These are phyloP conservation scores for Dillenia turbinata DNA, from an alignment of 164 flowering plant species.

Conservation along the genomic window DNA sequence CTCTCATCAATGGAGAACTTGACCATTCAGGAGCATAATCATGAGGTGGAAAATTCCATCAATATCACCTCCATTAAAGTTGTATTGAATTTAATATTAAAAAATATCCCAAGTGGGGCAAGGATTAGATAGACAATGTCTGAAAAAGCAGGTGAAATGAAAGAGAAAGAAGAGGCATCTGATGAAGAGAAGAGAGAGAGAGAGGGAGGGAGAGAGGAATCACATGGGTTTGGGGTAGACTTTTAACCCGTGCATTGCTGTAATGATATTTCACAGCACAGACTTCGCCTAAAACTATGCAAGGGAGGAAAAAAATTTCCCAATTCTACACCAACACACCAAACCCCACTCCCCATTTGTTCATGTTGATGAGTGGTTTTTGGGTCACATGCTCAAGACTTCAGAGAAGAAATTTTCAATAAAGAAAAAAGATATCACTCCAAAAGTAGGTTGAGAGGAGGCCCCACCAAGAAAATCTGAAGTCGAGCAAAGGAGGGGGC, in stretches of 20 bases:
- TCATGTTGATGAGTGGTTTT: background rate
- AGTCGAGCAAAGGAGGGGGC: too few species aligned
- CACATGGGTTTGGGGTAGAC: constrained; percentile 21
- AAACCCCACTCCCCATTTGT: constrained; percentile 12
- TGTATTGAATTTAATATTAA: background rate
- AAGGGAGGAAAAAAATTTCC: background rate
- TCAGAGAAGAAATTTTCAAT: background rate
- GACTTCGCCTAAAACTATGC: constrained; percentile 26
- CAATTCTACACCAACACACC: too few species aligned
- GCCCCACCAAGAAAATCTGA: background rate
- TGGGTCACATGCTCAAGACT: constrained; percentile 10
- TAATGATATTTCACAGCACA: constrained; percentile 23
- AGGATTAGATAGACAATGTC: constrained; percentile 9
- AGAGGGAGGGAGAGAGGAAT: constrained; percentile 3
- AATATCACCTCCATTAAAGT: background rate
- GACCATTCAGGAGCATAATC: constrained; percentile 23
- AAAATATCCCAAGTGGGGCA: constrained; percentile 3
- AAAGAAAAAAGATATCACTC: constrained; percentile 1
- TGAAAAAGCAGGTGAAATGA: constrained; percentile 6
- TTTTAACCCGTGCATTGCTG: constrained; percentile 24
- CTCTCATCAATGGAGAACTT: constrained; percentile 17
- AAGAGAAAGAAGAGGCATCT: background rate
- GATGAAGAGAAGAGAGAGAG: background rate
- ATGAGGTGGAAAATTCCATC: constrained; percentile 16
- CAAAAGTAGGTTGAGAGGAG: background rate